Evolutionary conservation across 208 protist species (phyloP), one percentile per base, ranked within the genome.

Genomic region (Trypanosoma platydactyli): DNA sequence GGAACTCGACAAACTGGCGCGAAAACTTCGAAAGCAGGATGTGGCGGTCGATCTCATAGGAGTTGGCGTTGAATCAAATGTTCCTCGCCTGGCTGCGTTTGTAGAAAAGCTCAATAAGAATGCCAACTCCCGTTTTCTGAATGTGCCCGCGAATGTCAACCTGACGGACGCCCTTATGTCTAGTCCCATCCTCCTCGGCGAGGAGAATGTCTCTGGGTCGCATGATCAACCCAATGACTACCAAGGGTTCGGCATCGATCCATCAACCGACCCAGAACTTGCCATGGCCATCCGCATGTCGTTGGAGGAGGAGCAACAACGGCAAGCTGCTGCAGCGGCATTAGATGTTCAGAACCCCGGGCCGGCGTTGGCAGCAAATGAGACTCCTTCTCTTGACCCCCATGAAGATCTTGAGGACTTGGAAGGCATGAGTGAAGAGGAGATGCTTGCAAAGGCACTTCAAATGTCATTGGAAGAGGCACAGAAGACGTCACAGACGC

Each of bases 1-100:
- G 55, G 86, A 95, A 62, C 74, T 99, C 18, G 92, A 92, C 30
- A 83, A 81, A 70, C 83, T 99, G 41, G 98, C 92, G 13, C 95
- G 95, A 66, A 92, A 93, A 68, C 86, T 99, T 25, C 97, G 98
- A 51, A 99, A 99, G 79, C 96, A 98, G 70, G 94, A 98, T 69
- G 90, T 99, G 24, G 88, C 97, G 9, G 94, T 99, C 3, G 98
- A 99, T 68, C 81, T 99, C 30, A 86, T 99, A 6, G 90, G 83
- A 55, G 99, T 99, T 81, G 97, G 98, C 55, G 82, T 92, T 20
- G 84, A 97, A 27, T 73, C 77, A 35, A 99, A 99, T 71, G 69
- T 82, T 40, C 74, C 83, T 29, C 92, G 98, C 58, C 88, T 99
- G 18, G 71, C 94, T 38, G 63, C 54, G 4, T 98, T 99, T 76